These are phyloP conservation scores for Aspergillus sp. DNA, from an alignment of 2,329 filamentous ascomycete genomes.

Conservation along the genomic window DNA sequence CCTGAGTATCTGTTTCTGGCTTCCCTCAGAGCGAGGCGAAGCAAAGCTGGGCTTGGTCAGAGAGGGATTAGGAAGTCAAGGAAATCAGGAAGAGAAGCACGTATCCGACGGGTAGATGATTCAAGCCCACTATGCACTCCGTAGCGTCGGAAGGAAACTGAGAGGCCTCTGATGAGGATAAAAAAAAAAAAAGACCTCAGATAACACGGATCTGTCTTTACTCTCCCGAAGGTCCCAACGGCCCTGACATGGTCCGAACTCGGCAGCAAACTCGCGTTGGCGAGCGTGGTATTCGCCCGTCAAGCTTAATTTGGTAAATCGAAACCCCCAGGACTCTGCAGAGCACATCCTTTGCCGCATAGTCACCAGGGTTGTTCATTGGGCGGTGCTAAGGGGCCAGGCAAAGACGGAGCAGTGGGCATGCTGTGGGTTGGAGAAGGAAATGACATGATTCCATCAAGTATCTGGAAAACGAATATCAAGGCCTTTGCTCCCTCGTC, in stretches of 20 bases:
- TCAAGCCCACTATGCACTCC: background rate
- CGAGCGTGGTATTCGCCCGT: constrained; percentile 22
- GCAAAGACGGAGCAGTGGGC: constrained; percentile 22
- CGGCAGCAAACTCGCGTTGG: constrained; percentile 29
- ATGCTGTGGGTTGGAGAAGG: constrained; percentile 16
- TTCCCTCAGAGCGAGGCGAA: constrained; percentile 11
- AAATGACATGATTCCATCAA: constrained; percentile 18
- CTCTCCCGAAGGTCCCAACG: constrained; percentile 16
- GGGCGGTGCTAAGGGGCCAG: constrained; percentile 22
- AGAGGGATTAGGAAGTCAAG: background rate
- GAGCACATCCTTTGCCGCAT: constrained; percentile 23
- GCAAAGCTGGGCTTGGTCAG: background rate
- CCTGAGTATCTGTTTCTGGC: constrained; percentile 17
- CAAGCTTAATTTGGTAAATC: constrained; percentile 25
- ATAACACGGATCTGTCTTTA: background rate
- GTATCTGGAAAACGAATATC: constrained; percentile 26
- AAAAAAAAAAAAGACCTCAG: background rate
- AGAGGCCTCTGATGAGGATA: background rate
- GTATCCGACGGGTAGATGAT: background rate
- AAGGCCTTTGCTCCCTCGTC: constrained; percentile 21
- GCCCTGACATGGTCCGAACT: constrained; percentile 30
- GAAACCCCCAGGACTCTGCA: constrained; percentile 26
- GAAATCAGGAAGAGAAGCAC: constrained; percentile 6
- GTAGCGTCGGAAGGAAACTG: constrained; percentile 1
- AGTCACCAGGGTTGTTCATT: constrained; percentile 22